Evolutionary conservation across 2,329 filamentous ascomycete genomes (phyloP).

Genomic region (Thermomyces lanuginosus): DNA sequence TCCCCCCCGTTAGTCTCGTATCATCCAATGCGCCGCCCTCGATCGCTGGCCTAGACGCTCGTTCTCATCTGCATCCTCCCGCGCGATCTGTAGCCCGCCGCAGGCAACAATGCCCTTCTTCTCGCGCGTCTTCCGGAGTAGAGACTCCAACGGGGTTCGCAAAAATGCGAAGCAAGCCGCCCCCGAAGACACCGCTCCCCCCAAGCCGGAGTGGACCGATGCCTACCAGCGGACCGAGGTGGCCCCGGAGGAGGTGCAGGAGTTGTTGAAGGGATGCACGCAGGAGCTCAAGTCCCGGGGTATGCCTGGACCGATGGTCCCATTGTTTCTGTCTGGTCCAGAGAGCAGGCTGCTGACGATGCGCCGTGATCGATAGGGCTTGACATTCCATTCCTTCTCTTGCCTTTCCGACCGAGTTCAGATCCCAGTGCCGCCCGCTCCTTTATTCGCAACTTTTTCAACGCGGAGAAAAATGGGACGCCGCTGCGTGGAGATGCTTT

Average conservation of each 20-base stretch:
- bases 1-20: too few relatives aligned
- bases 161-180: slow-evolving; percentile 37
- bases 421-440: slow-evolving; percentile 83
- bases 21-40: too few relatives aligned
- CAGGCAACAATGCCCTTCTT: slow-evolving; percentile 38
- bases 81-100: too few relatives aligned
- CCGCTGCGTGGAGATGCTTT: slow-evolving; percentile 51
- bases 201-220: slow-evolving; percentile 71
- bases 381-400: slow-evolving; percentile 77
- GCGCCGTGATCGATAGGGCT: slow-evolving; percentile 45
- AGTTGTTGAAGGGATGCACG: slow-evolving; percentile 70
- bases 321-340: slow-evolving; percentile 8
- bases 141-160: slow-evolving; percentile 52
- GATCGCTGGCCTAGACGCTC: too few relatives aligned
- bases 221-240: slow-evolving; percentile 71
- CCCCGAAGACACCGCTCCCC: slow-evolving; percentile 36
- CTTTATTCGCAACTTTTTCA: slow-evolving; percentile 87
- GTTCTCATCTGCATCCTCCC: too few relatives aligned
- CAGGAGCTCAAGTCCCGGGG: slow-evolving; percentile 87
- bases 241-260: slow-evolving; percentile 77
- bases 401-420: slow-evolving; percentile 85
- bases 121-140: slow-evolving; percentile 53
- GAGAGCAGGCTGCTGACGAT: slow-evolving; percentile 9
- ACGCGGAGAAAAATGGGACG: slow-evolving; percentile 42
- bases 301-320: slow-evolving; percentile 32